A percentile compares a stretch with the other conserved stretches of the same genome.
Conservation (phyloP, 768 basidiomycete genomes). For the Harrya chromipes region DNA sequence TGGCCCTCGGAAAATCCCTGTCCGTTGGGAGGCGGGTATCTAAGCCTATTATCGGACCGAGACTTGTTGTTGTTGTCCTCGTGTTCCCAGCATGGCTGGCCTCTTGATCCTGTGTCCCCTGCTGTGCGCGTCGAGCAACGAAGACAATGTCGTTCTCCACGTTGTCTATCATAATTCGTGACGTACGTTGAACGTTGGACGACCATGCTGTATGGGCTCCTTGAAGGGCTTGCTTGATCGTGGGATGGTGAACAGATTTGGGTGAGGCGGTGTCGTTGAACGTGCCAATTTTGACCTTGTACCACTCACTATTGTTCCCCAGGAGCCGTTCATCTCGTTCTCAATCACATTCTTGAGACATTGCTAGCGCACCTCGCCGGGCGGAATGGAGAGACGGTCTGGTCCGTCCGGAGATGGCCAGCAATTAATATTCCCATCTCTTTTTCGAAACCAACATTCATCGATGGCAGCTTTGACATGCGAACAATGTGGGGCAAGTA, state of each 20-base stretch:
- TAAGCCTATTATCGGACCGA: conserved; percentile 15
- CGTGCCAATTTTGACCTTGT: conserved; percentile 1
- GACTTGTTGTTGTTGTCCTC: conserved; percentile 18
- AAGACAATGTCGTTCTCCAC: conserved; percentile 1
- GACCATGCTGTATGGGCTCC: conserved; percentile 3
- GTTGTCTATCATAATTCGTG: conserved; percentile 3
- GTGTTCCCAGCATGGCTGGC: conserved; percentile 24
- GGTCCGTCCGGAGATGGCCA: neutral
- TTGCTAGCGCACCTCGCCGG: neutral
- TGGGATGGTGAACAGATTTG: no score
- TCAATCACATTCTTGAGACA: no score
- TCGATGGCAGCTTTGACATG: neutral
- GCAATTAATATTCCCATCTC: neutral
- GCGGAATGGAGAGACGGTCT: no score
- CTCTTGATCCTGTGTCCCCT: neutral
- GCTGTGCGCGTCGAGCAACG: conserved; percentile 8
- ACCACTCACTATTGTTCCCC: neutral
- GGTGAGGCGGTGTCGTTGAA: conserved; percentile 1
- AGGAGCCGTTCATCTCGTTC: no score
- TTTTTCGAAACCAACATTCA: neutral
- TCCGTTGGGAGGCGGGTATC: conserved; percentile 4
- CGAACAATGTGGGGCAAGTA: conserved; percentile 1
- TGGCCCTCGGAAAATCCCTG: conserved; percentile 13
- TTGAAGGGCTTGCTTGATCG: no score
- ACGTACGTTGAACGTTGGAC: neutral